Evolutionary conservation across 2,329 filamentous ascomycete genomes (phyloP), one percentile per base, ranked within the genome.

Genomic region (Catunica adiposa): DNA sequence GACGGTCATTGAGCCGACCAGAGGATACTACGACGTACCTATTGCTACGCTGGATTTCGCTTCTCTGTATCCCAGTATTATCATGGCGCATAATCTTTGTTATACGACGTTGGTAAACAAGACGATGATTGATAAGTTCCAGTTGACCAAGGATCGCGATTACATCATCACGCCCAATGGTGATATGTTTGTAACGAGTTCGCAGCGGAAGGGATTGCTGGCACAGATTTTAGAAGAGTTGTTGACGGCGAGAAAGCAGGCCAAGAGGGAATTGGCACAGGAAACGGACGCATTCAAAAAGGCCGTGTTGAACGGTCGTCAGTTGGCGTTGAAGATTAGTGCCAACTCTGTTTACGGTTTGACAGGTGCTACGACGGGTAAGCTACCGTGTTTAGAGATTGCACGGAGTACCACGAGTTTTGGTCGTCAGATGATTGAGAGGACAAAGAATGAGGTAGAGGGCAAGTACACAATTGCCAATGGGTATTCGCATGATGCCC

Each of bases 41-140:
- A 85, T 98, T 60, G 92, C 92, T 1, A 98, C 92, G 0, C 82
- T 98, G 46, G 92, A 98, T 87, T 98, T 98, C 63, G 92, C 92
- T 4, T 97, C 92, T 31, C 82, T 98, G 60, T 98, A 98, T 63
- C 92, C 92, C 22, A 96, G 89, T 72, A 98, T 98, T 65, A 98
- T 98, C 68, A 90, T 97, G 70, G 92, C 92, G 0, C 92, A 98
- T 70, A 98, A 98, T 62, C 79, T 98, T 22, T 98, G 92, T 69
- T 98, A 98, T 67, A 98, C 92, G 0, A 98, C 92, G 0, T 73
- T 97, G 31, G 71, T 97, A 44, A 89, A 86, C 66, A 65, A 65
- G 56, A 88, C 87, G 67, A 82, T 78, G 1, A 77, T 94, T 3
- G 86, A 94, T 58, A 85, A 83, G 59, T 78, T 92, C 40, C 73